Percentiles rank a stretch among this genome's conserved stretches.
Evolutionary conservation across 1,284 basidiomycete species (phyloP).

Genomic region (Rhodofomes roseus): DNA sequence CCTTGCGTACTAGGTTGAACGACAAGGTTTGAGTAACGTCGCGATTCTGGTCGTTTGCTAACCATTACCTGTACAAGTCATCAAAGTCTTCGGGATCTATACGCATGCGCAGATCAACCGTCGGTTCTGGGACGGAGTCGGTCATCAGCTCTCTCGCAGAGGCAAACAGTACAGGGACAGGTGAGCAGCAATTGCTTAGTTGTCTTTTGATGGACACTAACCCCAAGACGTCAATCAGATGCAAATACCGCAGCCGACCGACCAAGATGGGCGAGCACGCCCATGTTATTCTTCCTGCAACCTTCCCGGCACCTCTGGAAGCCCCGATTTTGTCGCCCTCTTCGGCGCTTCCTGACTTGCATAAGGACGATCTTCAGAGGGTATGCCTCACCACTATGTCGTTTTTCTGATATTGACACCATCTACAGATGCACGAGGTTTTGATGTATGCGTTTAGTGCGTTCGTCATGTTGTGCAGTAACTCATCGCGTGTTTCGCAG

Average conservation of each 20-base stretch:
- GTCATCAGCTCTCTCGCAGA: constrained; percentile 44
- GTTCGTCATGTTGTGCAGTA: no score
- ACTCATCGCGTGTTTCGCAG: no score
- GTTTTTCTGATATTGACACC: neutral
- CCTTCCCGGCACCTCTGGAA: constrained; percentile 22
- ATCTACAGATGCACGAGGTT: constrained; percentile 22
- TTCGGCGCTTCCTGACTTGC: constrained; percentile 23
- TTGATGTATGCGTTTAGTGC: constrained; percentile 53
- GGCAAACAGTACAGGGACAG: constrained; percentile 51
- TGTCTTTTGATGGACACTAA: neutral
- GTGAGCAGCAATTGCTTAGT: no score
- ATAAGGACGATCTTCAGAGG: constrained; percentile 41
- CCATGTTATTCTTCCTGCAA: constrained; percentile 32
- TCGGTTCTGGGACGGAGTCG: constrained; percentile 55
- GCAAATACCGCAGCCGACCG: constrained; percentile 36
- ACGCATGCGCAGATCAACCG: constrained; percentile 55
- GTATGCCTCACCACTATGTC: constrained; percentile 23
- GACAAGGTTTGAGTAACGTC: neutral
- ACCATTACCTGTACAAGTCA: neutral
- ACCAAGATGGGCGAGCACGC: constrained; percentile 37
- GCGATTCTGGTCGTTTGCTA: neutral
- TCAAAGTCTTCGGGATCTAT: constrained; percentile 52
- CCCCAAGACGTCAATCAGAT: neutral
- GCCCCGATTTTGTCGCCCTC: constrained; percentile 8
- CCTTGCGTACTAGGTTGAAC: neutral